A percentile compares a stretch with the other conserved stretches of the same genome.
These are phyloP conservation scores for Lenwebbia sp. DNA, from an alignment of 345 rosid species.

Conservation along the genomic window DNA sequence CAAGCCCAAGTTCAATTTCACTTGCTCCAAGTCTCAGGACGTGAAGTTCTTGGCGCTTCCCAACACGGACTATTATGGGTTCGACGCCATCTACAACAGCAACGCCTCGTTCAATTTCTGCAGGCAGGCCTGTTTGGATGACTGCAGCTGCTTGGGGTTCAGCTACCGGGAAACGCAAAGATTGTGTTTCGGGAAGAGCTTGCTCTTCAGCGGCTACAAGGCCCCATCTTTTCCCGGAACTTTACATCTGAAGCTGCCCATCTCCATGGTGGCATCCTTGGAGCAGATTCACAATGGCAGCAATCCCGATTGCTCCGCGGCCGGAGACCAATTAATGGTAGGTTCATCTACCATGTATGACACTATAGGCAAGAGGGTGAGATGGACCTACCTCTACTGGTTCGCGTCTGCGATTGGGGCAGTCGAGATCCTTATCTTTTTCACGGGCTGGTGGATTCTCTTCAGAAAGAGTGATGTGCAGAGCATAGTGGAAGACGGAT, in stretches of 20 bases:
- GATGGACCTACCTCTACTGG: constrained; percentile 26
- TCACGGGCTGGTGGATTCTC: constrained; percentile 21
- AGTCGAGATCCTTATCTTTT: constrained; percentile 13
- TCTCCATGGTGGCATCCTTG: neutral
- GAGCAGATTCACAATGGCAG: neutral
- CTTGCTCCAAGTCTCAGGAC: constrained; percentile 4
- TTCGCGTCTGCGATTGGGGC: constrained; percentile 22
- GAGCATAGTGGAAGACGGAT: constrained; percentile 10
- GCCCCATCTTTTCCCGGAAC: constrained; percentile 11
- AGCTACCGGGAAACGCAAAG: constrained; percentile 14
- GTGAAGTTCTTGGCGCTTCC: constrained; percentile 12
- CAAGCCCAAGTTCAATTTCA: constrained; percentile 17
- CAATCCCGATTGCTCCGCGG: neutral
- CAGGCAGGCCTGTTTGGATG: constrained; percentile 14
- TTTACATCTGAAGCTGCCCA: constrained; percentile 21
- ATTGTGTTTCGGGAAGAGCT: constrained; percentile 2
- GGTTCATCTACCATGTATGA: constrained; percentile 11
- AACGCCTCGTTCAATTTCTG: constrained; percentile 6
- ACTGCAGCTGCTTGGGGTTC: constrained; percentile 27
- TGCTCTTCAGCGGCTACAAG: constrained; percentile 20
- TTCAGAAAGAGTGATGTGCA: neutral
- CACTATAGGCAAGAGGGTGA: neutral
- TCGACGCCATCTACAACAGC: neutral
- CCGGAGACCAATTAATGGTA: neutral
- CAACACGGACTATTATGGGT: constrained; percentile 21